A percentile compares a stretch with the other conserved stretches of the same genome.
phyloP scores from a whole-genome alignment of 179 eudicot genomes.

The Gypsophila paniculata region DNA sequence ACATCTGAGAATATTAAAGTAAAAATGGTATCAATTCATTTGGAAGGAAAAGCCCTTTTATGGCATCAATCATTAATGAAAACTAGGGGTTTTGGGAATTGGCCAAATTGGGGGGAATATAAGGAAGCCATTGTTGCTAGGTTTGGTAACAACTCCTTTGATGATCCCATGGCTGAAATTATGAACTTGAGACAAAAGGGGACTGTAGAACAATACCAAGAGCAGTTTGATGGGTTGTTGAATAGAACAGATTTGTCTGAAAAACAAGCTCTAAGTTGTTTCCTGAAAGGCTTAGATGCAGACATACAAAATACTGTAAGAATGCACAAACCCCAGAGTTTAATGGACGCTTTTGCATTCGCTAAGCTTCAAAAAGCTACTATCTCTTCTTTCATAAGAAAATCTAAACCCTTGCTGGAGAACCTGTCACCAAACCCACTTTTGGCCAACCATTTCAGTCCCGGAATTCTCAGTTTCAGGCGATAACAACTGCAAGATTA shows the following conservation, averaged over 20 bases:
- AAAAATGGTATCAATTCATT: not conserved
- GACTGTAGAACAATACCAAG: not conserved
- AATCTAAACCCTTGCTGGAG: not conserved
- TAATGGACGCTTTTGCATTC: slow-evolving; percentile 11
- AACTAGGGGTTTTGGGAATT: not conserved
- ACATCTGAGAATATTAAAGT: not conserved
- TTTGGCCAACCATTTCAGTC: not conserved
- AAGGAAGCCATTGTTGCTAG: too few relatives aligned
- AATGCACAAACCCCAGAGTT: slow-evolving; percentile 11
- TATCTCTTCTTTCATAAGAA: not conserved
- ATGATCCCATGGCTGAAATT: not conserved
- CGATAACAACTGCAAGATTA: not conserved
- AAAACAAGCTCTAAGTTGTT: slow-evolving; percentile 8
- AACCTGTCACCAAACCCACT: not conserved
- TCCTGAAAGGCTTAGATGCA: not conserved
- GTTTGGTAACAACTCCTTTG: too few relatives aligned
- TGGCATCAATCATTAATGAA: slow-evolving; percentile 7
- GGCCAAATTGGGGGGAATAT: not conserved
- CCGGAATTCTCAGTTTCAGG: not conserved
- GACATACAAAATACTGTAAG: not conserved
- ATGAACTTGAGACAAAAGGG: not conserved
- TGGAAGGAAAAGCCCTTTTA: not conserved
- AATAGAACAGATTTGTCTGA: not conserved
- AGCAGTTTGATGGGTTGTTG: not conserved
- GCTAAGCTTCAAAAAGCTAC: slow-evolving; percentile 1